A percentile compares a stretch with the other conserved stretches of the same genome.
Conservation (phyloP, 345 rosid genomes). For the Dipteronia dyeriana region DNA sequence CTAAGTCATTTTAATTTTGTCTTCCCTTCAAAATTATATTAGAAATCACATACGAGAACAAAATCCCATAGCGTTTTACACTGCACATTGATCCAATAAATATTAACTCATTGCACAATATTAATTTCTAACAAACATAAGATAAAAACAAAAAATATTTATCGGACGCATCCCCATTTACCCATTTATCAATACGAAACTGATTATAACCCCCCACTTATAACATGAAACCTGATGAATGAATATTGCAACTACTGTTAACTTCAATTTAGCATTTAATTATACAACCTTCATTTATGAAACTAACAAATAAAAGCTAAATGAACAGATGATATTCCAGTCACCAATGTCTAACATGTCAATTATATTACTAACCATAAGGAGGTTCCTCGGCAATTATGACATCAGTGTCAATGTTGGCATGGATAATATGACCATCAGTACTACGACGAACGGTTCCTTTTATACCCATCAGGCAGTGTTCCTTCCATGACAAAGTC, state of each 20-base stretch:
- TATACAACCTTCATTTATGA: neutral
- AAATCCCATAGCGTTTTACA: too few relatives aligned
- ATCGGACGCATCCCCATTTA: neutral
- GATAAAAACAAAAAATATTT: neutral
- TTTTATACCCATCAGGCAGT: slow-evolving; percentile 98
- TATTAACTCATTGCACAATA: neutral
- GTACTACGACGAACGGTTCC: slow-evolving; percentile 99
- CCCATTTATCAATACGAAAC: neutral
- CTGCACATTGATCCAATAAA: neutral
- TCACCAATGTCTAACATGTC: neutral
- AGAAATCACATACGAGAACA: neutral
- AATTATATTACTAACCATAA: slow-evolving; percentile 63
- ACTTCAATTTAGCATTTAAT: neutral
- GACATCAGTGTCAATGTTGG: slow-evolving; percentile 97
- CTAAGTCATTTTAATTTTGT: neutral
- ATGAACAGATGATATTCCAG: neutral
- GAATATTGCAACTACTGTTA: neutral
- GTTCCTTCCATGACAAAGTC: slow-evolving; percentile 63
- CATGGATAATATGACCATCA: slow-evolving; percentile 98
- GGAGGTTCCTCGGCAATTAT: slow-evolving; percentile 98
- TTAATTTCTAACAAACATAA: neutral
- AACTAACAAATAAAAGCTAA: slow-evolving; percentile 1
- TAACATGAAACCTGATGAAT: neutral
- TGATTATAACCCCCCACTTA: neutral
- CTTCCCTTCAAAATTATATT: neutral